These are phyloP conservation scores for Globisporangium camurandrum DNA, from an alignment of 352 stramenopile genomes.

Conservation along the genomic window DNA sequence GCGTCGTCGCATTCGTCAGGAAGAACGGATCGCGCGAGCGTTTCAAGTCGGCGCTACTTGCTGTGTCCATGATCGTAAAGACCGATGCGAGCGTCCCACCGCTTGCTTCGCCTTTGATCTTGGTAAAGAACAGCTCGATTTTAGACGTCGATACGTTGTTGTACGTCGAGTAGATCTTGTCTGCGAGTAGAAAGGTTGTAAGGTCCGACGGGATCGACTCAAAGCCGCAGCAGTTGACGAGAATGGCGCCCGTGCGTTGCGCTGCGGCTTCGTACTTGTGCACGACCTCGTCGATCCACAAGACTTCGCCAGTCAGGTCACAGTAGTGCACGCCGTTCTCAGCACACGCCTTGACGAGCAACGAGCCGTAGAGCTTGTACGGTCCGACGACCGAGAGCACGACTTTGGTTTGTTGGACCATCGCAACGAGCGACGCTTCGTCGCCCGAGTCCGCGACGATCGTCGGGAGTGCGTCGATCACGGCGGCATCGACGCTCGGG, in stretches of 20 bases:
- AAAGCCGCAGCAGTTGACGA: conserved; percentile 86
- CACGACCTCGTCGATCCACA: conserved; percentile 84
- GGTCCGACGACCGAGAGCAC: conserved; percentile 83
- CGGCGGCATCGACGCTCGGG: conserved; percentile 20
- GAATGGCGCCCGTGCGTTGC: conserved; percentile 50
- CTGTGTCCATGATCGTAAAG: conserved; percentile 52
- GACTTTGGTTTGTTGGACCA: conserved; percentile 34
- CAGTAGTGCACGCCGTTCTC: conserved; percentile 88
- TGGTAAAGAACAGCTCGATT: conserved; percentile 42
- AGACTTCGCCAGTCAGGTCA: conserved; percentile 87
- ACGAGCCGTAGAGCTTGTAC: conserved; percentile 79
- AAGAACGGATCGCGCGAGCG: conserved; percentile 43
- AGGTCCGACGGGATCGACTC: conserved; percentile 88
- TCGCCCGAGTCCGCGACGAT: neutral
- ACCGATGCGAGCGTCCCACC: conserved; percentile 53
- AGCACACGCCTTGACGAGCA: conserved; percentile 80
- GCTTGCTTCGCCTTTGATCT: conserved; percentile 42
- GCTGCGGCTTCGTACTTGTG: conserved; percentile 47
- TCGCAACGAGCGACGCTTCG: conserved; percentile 1
- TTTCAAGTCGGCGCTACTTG: conserved; percentile 28
- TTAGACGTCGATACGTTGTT: conserved; percentile 28
- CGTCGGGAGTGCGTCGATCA: conserved; percentile 23
- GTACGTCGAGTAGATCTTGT: conserved; percentile 51
- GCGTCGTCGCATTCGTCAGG: conserved; percentile 39
- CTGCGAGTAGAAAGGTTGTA: conserved; percentile 57